Evolutionary conservation across 2,329 filamentous ascomycete genomes (phyloP).

Genomic region (Curvularia lunata): DNA sequence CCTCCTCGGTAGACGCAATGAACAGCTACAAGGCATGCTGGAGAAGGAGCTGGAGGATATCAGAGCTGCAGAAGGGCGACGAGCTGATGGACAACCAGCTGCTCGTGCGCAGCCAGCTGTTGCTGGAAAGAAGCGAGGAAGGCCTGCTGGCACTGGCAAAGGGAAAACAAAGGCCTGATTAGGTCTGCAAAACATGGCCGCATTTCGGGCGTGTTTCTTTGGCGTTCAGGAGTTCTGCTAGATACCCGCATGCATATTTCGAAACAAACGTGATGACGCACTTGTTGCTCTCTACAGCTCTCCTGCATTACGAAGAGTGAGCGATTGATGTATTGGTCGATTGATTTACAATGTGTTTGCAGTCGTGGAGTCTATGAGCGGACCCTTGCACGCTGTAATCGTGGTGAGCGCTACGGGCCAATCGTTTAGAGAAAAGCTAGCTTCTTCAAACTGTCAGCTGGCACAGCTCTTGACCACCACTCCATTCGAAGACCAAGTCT

Average conservation of each 20-base stretch:
- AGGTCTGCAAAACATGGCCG: not conserved
- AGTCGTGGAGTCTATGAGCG: not conserved
- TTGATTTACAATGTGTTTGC: not conserved
- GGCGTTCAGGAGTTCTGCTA: constrained; percentile 14
- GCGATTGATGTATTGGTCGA: not conserved
- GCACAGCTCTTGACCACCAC: constrained; percentile 7
- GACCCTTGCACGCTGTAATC: constrained; percentile 2
- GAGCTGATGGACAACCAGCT: constrained; percentile 16
- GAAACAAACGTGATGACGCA: not conserved
- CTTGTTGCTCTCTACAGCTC: not conserved
- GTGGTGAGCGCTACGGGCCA: constrained; percentile 8
- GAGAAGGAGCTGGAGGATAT: constrained; percentile 67
- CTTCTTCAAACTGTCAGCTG: constrained; percentile 6
- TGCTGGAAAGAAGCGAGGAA: constrained; percentile 29
- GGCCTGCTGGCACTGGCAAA: constrained; percentile 33
- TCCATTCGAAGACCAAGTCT: constrained; percentile 1
- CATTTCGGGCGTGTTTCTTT: not conserved
- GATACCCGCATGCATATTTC: constrained; percentile 14
- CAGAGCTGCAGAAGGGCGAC: constrained; percentile 39
- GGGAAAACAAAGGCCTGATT: constrained; percentile 25
- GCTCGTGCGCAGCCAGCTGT: constrained; percentile 12
- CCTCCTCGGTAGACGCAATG: constrained; percentile 84
- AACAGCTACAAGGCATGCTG: constrained; percentile 79
- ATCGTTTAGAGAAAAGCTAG: constrained; percentile 4
- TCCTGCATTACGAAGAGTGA: not conserved